Evolutionary conservation across 1,139 yeast genomes (phyloP).

Genomic region (Keqinozyma sinolaborantium): DNA sequence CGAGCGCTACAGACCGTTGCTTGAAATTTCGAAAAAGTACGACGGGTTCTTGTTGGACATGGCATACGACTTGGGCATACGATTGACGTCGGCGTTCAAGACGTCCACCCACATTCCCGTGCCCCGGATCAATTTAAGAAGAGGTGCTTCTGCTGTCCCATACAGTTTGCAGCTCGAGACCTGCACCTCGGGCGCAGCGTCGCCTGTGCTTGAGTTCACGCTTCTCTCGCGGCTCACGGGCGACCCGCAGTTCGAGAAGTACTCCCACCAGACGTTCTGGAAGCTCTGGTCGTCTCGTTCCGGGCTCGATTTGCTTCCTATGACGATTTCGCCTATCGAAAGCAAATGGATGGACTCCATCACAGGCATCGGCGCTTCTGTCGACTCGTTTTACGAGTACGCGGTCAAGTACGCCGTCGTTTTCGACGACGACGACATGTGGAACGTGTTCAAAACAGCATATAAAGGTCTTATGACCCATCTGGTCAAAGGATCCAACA

Average conservation of each 20-base stretch:
- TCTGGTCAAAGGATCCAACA: constrained; percentile 35
- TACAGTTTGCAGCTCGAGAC: constrained; percentile 52
- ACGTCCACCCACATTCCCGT: constrained; percentile 62
- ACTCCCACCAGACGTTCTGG: constrained; percentile 61
- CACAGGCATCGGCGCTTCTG: constrained; percentile 87
- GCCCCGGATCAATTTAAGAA: constrained; percentile 64
- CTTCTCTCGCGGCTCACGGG: constrained; percentile 70
- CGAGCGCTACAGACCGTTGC: constrained; percentile 3
- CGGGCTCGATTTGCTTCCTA: constrained; percentile 64
- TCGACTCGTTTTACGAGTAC: constrained; percentile 92
- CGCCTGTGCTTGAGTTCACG: constrained; percentile 77
- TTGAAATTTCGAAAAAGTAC: constrained; percentile 35
- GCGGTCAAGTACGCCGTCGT: constrained; percentile 74
- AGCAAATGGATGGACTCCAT: constrained; percentile 57
- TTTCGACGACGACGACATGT: constrained; percentile 62
- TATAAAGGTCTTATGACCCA: constrained; percentile 55
- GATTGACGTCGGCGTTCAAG: constrained; percentile 64
- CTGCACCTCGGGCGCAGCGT: constrained; percentile 84
- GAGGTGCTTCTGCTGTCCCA: constrained; percentile 48
- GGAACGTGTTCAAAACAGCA: constrained; percentile 56
- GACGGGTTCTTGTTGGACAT: constrained; percentile 65
- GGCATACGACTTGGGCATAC: constrained; percentile 70
- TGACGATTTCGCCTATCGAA: constrained; percentile 65
- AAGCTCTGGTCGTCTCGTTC: constrained; percentile 70
- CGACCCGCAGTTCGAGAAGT: constrained; percentile 65